A percentile compares a stretch with the other conserved stretches of the same genome.
phyloP scores from a whole-genome alignment of 2,329 filamentous ascomycete species.

The Lachnellula arida region DNA sequence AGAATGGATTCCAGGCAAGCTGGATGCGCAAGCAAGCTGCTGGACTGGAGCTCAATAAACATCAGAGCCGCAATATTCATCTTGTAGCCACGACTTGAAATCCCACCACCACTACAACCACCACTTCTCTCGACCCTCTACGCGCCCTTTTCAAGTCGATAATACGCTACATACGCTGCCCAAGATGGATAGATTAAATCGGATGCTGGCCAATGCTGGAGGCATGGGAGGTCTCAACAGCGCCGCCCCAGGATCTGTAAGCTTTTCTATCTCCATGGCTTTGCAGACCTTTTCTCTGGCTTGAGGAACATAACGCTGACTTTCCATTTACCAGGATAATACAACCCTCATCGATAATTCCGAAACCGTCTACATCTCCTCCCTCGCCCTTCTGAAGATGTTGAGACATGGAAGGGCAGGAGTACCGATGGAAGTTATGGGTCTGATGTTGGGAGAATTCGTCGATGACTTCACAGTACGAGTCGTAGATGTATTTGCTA shows the following conservation, averaged over 20 bases:
- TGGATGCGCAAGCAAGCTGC: background rate
- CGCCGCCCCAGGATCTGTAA: slow-evolving; percentile 56
- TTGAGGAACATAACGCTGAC: slow-evolving; percentile 11
- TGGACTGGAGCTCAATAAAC: slow-evolving; percentile 4
- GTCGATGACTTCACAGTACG: slow-evolving; percentile 98
- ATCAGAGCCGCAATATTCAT: background rate
- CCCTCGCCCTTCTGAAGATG: slow-evolving; percentile 96
- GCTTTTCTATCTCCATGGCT: slow-evolving; percentile 21
- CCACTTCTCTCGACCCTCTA: background rate
- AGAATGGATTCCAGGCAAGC: background rate
- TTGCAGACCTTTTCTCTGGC: too few species aligned
- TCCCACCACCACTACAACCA: background rate
- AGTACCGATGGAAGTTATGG: slow-evolving; percentile 99
- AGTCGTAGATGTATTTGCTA: slow-evolving; percentile 97
- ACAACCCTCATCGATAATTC: slow-evolving; percentile 94
- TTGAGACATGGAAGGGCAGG: slow-evolving; percentile 93
- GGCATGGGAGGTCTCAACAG: slow-evolving; percentile 58
- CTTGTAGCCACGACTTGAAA: slow-evolving; percentile 15
- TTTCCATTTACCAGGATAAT: slow-evolving; percentile 60
- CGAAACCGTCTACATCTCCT: slow-evolving; percentile 98
- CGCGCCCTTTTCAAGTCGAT: background rate
- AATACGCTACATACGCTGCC: background rate
- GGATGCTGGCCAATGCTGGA: slow-evolving; percentile 74
- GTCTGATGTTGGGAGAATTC: slow-evolving; percentile 96
- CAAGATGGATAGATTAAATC: slow-evolving; percentile 84